phyloP scores from a whole-genome alignment of 352 stramenopile species.

The Plasmopara viticola region DNA sequence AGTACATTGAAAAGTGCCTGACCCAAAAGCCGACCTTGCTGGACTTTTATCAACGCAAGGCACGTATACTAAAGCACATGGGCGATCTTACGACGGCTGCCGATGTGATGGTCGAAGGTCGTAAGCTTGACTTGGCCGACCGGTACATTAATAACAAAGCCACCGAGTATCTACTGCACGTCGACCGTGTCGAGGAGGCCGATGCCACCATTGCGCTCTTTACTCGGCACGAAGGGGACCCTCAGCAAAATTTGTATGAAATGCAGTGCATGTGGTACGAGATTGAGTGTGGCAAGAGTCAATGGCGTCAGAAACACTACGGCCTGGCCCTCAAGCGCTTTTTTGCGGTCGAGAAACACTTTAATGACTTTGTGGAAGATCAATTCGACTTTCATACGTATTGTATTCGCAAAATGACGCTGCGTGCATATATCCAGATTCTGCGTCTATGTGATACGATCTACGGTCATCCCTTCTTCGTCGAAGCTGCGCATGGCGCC shows the following conservation, averaged over 20 bases:
- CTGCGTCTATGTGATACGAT: slow-evolving; percentile 92
- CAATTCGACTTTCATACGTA: slow-evolving; percentile 99
- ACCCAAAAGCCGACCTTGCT: slow-evolving; percentile 86
- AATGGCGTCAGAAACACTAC: slow-evolving; percentile 54
- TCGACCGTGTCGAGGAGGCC: slow-evolving; percentile 88
- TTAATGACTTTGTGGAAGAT: slow-evolving; percentile 96
- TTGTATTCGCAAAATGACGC: slow-evolving; percentile 97
- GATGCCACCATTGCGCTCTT: slow-evolving; percentile 95
- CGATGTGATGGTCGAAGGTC: slow-evolving; percentile 87
- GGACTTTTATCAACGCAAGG: slow-evolving; percentile 94
- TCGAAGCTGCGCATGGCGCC: slow-evolving; percentile 80
- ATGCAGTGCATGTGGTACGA: slow-evolving; percentile 99
- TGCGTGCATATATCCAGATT: slow-evolving; percentile 93
- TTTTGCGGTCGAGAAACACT: slow-evolving; percentile 94
- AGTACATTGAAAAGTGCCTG: slow-evolving; percentile 91
- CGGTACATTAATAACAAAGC: slow-evolving; percentile 99
- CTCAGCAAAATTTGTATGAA: slow-evolving; percentile 95
- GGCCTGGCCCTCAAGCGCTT: slow-evolving; percentile 93
- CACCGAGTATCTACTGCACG: slow-evolving; percentile 95
- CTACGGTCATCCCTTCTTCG: slow-evolving; percentile 87
- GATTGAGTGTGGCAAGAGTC: slow-evolving; percentile 77
- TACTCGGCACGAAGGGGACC: slow-evolving; percentile 94
- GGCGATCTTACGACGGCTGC: slow-evolving; percentile 89
- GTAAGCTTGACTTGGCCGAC: slow-evolving; percentile 94
- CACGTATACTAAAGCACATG: slow-evolving; percentile 89